Conservation (phyloP, 2,329 filamentous ascomycete genomes). For the Nothopassalora personata region DNA sequence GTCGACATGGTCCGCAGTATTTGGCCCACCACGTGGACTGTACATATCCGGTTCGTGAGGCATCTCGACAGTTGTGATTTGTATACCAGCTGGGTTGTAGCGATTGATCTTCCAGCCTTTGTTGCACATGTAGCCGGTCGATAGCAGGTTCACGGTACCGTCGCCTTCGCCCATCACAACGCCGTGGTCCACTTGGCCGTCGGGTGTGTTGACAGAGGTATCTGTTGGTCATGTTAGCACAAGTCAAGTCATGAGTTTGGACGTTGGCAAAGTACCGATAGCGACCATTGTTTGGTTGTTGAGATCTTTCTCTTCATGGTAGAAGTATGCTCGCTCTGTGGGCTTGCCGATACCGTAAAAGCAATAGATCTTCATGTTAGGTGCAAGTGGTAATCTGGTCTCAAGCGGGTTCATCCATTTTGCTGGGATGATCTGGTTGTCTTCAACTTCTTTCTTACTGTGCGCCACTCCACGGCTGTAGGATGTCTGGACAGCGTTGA, state of each 20-base stretch:
- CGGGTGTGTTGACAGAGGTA: slow-evolving; percentile 64
- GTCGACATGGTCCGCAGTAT: slow-evolving; percentile 85
- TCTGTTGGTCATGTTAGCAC: slow-evolving; percentile 37
- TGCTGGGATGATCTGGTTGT: slow-evolving; percentile 44
- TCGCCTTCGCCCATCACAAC: slow-evolving; percentile 96
- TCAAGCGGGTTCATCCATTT: slow-evolving; percentile 98
- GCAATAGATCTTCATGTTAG: slow-evolving; percentile 89
- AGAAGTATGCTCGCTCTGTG: slow-evolving; percentile 89
- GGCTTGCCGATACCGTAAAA: slow-evolving; percentile 95
- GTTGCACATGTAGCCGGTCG: slow-evolving; percentile 92
- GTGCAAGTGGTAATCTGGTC: slow-evolving; percentile 77
- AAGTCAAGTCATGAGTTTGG: not conserved
- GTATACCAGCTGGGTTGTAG: slow-evolving; percentile 80
- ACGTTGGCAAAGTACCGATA: slow-evolving; percentile 21
- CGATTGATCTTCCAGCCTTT: slow-evolving; percentile 90
- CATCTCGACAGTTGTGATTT: slow-evolving; percentile 90
- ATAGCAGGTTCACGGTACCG: slow-evolving; percentile 89
- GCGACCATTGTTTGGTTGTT: slow-evolving; percentile 54
- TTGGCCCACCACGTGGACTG: slow-evolving; percentile 67
- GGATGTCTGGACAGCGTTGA: slow-evolving; percentile 61
- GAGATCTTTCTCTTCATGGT: slow-evolving; percentile 64
- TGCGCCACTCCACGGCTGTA: slow-evolving; percentile 89
- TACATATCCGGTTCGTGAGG: slow-evolving; percentile 91
- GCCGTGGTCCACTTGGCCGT: slow-evolving; percentile 64
- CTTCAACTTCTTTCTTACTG: slow-evolving; percentile 71